Evolutionary conservation across 495 filamentous ascomycete genomes (phyloP).

Genomic region (Tuber aestivum): DNA sequence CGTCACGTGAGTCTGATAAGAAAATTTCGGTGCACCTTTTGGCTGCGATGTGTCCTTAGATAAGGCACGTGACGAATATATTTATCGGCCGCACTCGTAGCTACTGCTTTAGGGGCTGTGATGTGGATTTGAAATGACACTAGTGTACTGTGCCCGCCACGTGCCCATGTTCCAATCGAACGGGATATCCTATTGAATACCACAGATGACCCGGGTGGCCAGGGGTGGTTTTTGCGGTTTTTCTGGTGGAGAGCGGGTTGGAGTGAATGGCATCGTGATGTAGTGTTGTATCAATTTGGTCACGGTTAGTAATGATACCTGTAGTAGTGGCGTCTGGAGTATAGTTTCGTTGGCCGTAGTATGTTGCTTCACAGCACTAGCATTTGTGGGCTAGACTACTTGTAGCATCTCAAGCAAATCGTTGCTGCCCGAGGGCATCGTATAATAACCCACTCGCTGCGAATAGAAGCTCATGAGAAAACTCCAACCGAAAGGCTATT

Average conservation of each 20-base stretch:
- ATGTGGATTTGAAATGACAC: background rate
- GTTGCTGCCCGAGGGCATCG: background rate
- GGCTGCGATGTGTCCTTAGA: too few species aligned
- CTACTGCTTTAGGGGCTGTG: too few species aligned
- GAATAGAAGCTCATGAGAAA: background rate
- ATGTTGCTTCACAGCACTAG: too few species aligned
- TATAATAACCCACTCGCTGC: background rate
- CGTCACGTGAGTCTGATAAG: too few species aligned
- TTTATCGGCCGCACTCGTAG: too few species aligned
- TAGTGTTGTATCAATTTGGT: background rate
- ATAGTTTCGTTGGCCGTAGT: too few species aligned
- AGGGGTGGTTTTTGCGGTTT: background rate
- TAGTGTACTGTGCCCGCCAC: background rate
- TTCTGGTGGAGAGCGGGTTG: background rate
- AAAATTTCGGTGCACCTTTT: too few species aligned
- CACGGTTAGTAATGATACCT: background rate
- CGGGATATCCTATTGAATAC: background rate
- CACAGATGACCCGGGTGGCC: background rate
- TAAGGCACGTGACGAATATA: too few species aligned
- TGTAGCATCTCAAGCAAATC: background rate
- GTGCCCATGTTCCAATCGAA: background rate
- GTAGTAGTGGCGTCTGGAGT: background rate
- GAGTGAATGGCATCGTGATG: background rate
- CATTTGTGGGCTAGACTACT: background rate
- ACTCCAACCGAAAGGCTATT: background rate